A percentile compares a stretch with the other conserved stretches of the same genome.
Conservation (phyloP, 805 yeast genomes). For the Pichia eremophila region DNA sequence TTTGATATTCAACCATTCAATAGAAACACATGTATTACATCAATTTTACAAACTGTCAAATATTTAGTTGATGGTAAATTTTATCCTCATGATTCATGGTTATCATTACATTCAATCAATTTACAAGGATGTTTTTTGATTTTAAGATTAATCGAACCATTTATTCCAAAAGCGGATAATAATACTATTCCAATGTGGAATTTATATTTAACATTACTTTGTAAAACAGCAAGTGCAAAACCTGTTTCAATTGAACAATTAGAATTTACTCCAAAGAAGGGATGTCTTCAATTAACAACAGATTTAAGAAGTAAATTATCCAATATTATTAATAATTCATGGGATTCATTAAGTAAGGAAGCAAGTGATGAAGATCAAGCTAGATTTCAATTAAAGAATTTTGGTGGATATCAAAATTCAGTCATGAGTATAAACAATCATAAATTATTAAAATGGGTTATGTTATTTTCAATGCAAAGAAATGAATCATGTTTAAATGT, state of each 20-base stretch:
- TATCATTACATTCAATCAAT: constrained; percentile 52
- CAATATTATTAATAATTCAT: constrained; percentile 43
- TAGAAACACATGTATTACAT: neutral
- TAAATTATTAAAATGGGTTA: constrained; percentile 52
- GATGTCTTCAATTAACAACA: constrained; percentile 54
- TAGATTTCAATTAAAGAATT: constrained; percentile 50
- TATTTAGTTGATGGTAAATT: constrained; percentile 34
- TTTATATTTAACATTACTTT: constrained; percentile 46
- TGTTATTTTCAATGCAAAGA: constrained; percentile 61
- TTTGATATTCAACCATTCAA: constrained; percentile 4
- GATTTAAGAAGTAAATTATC: constrained; percentile 56
- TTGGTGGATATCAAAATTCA: constrained; percentile 66
- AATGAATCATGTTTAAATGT: constrained; percentile 50
- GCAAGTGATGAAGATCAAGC: constrained; percentile 42
- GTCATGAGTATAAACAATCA: constrained; percentile 47
- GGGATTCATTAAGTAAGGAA: constrained; percentile 69
- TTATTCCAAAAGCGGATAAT: constrained; percentile 42
- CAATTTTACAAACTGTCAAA: constrained; percentile 37
- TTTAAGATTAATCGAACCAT: constrained; percentile 27
- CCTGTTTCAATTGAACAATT: constrained; percentile 63
- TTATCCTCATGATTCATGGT: constrained; percentile 66
- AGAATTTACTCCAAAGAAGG: constrained; percentile 63
- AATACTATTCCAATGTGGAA: constrained; percentile 47
- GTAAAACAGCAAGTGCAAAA: constrained; percentile 54
- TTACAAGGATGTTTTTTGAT: constrained; percentile 17